phyloP scores from a whole-genome alignment of 1,284 basidiomycete species.

The Leccinum huronense region DNA sequence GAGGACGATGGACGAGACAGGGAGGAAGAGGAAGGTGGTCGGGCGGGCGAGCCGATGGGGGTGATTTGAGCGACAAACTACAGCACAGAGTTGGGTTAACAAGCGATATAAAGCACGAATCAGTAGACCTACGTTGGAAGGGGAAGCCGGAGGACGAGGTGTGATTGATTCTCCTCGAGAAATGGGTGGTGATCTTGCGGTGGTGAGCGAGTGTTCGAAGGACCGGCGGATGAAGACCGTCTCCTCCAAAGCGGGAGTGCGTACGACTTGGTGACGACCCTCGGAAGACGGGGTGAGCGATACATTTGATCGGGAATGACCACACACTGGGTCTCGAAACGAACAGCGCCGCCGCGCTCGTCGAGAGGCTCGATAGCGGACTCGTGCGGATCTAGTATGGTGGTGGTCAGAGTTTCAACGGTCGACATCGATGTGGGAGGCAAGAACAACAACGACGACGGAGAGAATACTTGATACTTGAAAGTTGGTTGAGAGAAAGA shows the following conservation, averaged over 20 bases:
- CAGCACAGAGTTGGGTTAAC: not conserved
- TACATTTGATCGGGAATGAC: conserved; percentile 56
- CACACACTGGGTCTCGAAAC: conserved; percentile 64
- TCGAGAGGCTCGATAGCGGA: conserved; percentile 15
- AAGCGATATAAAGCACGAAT: not conserved
- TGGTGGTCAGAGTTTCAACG: not conserved
- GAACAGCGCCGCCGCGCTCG: conserved; percentile 42
- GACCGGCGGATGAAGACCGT: conserved; percentile 27
- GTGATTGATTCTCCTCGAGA: conserved; percentile 36
- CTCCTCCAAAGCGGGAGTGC: conserved; percentile 62
- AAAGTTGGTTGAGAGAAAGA: conserved; percentile 1
- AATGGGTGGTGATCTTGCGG: not conserved
- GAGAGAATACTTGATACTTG: not conserved
- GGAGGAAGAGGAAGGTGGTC: conserved; percentile 39
- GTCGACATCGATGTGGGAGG: conserved; percentile 17
- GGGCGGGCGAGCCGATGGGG: conserved; percentile 35
- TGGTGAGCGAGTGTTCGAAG: conserved; percentile 9
- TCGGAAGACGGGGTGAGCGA: conserved; percentile 39
- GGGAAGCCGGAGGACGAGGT: conserved; percentile 56
- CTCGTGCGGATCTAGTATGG: not conserved
- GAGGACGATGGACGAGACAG: conserved; percentile 46
- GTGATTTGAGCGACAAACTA: conserved; percentile 38
- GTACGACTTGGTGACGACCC: conserved; percentile 58
- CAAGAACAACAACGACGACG: not conserved
- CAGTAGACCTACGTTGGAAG: conserved; percentile 51